Evolutionary conservation across 2,329 filamentous ascomycete species (phyloP).

Genomic region (Aspergillus floridensis): DNA sequence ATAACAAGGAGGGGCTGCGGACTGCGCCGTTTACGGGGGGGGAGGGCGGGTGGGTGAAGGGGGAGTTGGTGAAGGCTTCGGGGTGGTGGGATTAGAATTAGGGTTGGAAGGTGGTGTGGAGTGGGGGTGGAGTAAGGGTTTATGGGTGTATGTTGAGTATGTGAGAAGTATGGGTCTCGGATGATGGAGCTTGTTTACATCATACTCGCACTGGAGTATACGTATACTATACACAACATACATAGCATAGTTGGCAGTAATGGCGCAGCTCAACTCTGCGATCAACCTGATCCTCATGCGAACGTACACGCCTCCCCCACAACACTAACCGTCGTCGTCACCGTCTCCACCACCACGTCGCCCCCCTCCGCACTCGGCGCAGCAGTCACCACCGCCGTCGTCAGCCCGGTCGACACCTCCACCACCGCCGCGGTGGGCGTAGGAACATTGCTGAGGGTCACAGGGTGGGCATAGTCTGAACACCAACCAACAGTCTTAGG

Average conservation of each 20-base stretch:
- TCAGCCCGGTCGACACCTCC: not conserved
- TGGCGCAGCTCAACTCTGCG: not conserved
- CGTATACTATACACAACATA: too few relatives aligned
- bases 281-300: not conserved
- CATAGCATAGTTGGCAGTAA: too few relatives aligned
- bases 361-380: not conserved
- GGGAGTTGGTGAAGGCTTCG: too few relatives aligned
- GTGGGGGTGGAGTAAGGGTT: too few relatives aligned
- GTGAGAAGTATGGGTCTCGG: too few relatives aligned
- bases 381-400: not conserved
- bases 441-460: slow-evolving; percentile 20
- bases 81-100: too few relatives aligned
- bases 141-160: too few relatives aligned
- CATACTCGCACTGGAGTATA: too few relatives aligned
- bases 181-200: too few relatives aligned
- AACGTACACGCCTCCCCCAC: not conserved
- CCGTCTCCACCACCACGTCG: not conserved
- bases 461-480: slow-evolving; percentile 26
- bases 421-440: slow-evolving; percentile 5
- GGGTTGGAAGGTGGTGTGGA: too few relatives aligned
- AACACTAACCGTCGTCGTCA: not conserved
- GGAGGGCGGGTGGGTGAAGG: too few relatives aligned
- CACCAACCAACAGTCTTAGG: slow-evolving; percentile 28
- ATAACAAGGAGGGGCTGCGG: not conserved
- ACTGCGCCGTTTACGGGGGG: too few relatives aligned